Conservation (phyloP, 352 stramenopile genomes). For the Pythium aristosporum region DNA sequence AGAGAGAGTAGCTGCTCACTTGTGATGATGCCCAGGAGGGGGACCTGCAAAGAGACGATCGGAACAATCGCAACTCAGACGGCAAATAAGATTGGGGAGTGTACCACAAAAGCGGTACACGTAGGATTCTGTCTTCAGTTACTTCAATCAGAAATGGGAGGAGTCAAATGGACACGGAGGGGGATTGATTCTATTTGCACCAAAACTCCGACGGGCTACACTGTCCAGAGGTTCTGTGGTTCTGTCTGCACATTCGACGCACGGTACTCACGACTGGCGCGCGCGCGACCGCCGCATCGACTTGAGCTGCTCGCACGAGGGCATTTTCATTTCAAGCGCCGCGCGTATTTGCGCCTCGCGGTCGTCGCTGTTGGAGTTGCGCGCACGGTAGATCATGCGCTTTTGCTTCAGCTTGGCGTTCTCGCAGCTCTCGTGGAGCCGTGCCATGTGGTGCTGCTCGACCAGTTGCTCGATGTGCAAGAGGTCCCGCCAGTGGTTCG, state of each 20-base stretch:
- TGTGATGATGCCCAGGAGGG: neutral
- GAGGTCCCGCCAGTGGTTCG: slow-evolving; percentile 81
- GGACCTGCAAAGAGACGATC: slow-evolving; percentile 18
- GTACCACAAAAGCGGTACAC: slow-evolving; percentile 28
- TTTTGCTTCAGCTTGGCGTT: slow-evolving; percentile 84
- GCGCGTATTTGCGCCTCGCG: slow-evolving; percentile 74
- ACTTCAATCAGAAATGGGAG: slow-evolving; percentile 10
- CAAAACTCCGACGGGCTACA: neutral
- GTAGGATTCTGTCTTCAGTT: neutral
- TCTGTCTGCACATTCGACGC: neutral
- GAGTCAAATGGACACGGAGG: neutral
- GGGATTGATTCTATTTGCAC: slow-evolving; percentile 7
- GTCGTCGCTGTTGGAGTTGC: slow-evolving; percentile 74
- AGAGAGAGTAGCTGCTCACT: neutral
- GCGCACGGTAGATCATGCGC: slow-evolving; percentile 84
- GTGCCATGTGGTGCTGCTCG: slow-evolving; percentile 73
- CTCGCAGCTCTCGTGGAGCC: slow-evolving; percentile 75
- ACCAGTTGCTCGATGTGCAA: slow-evolving; percentile 85
- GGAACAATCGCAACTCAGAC: slow-evolving; percentile 2
- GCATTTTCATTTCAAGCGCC: slow-evolving; percentile 83
- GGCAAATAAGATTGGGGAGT: neutral
- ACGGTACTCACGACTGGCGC: slow-evolving; percentile 34
- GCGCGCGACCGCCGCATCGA: slow-evolving; percentile 60
- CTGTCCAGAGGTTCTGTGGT: slow-evolving; percentile 3
- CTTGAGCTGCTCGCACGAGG: slow-evolving; percentile 78